Base-by-base conservation (phyloP, 768 basidiomycete genomes). In the Naganishia vishniacii region DNA sequence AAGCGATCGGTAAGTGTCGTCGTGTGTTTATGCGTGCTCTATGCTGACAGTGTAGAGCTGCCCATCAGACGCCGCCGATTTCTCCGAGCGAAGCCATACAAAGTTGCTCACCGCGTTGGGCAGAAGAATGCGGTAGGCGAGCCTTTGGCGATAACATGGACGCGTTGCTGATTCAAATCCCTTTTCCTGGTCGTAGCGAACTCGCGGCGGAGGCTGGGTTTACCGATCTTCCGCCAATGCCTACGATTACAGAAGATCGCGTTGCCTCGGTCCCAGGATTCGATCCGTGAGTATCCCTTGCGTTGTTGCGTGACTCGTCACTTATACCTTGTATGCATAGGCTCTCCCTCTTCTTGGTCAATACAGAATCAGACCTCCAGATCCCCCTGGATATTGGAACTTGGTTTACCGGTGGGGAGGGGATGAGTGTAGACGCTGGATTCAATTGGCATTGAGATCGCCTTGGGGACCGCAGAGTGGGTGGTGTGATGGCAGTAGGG, bases 51-150 rank as follows among this genome's bases (percentile, higher is more conserved):
- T 7, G 46, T 48, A 20, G 20, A 8, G 13, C 25, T 34, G 8
- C 28, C 28, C n/a, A 8, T 25, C 53, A 58, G 53, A 58, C 20
- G 53, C 53, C 31, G 28, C 53, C 31, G 53, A 58, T 15, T 25
- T 29, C 13, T 58, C 53, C 5, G 53, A 58, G 16, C 28, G 34
- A 26, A 58, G 53, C 34, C 37, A 29, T 16, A 58, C 53, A 13
- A 58, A 37, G 23, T 20, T 34, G 9, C 15, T 58, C 29, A 58
- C 29, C 5, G 53, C 53, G 28, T 32, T 58, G 7, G 53, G 29
- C 4, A 32, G 37, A 37, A 28, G 28, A 18, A 58, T 58, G 29
- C 28, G 53, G 53, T 58, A 15, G 4, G 48, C n/a, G n/a, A n/a
- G n/a, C n/a, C n/a, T n/a, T n/a, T n/a, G n/a, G n/a, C n/a, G n/a